Evolutionary conservation across 306 rosid genomes (phyloP), one percentile per base, ranked within the genome.

Genomic region (Senna tora): DNA sequence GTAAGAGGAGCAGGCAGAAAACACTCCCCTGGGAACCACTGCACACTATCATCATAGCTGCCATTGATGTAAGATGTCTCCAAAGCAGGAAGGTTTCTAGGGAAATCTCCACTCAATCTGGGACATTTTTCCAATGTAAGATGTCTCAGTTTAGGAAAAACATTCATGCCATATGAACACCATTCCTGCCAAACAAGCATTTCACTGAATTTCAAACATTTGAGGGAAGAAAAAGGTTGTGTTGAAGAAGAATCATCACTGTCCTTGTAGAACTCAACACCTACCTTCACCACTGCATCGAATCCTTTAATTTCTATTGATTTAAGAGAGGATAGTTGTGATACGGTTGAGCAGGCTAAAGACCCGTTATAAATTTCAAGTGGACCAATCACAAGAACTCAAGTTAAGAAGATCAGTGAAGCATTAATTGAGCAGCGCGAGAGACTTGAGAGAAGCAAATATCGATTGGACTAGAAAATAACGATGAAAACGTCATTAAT

Each of bases 1-100:
- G 16, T 17, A 55, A 71, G 65, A 4, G 69, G 46, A 16, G 22
- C 11, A 33, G 60, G 77, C 8, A 6, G n/a, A 22, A 56, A 56
- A 39, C n/a, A 58, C 69, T 72, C 67, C 2, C 9, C 14, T 0
- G 69, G 76, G 14, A 59, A 72, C 4, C 8, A 32, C 50, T 59
- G 54, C 0, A 72, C 1, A 60, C 60, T 43, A 20, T 33, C 51
- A 59, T 50, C 39, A 34, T 34, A 33, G 32, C 56, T 19, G 8
- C 57, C 58, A 6, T 4, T 0, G 1, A 71, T 57, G 6, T 0
- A 0, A 7, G 63, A 7, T 3, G 34, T 42, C 43, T 62, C 3
- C 0, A 14, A 14, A 12, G 2, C 46, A 73, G 2, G 9, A 52
- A 61, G 39, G 39, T 36, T 5, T 4, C 4, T 36, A 36, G 8